A percentile compares a stretch with the other conserved stretches of the same genome.
These are phyloP conservation scores for Candida quercuum DNA, from an alignment of 805 yeast species.

Conservation along the genomic window DNA sequence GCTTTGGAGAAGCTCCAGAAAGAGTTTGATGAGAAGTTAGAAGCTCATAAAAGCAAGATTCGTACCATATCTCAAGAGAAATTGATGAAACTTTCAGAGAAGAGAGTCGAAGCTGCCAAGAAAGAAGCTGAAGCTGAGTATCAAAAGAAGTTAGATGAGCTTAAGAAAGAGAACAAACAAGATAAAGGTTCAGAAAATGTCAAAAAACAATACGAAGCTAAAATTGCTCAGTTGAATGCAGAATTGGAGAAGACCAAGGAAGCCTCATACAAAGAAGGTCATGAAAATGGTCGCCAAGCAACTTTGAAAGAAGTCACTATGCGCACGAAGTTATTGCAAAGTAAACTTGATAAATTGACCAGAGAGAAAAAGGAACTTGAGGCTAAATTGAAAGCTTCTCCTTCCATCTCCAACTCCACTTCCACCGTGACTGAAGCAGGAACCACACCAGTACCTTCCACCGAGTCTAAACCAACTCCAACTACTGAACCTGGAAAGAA, in stretches of 20 bases:
- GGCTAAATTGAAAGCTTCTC: slow-evolving; percentile 14
- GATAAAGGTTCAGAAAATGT: background rate
- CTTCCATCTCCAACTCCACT: background rate
- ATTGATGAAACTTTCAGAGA: slow-evolving; percentile 22
- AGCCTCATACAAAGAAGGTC: slow-evolving; percentile 16
- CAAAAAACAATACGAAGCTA: slow-evolving; percentile 25
- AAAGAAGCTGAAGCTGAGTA: slow-evolving; percentile 22
- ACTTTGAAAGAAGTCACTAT: slow-evolving; percentile 29
- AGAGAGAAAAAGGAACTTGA: slow-evolving; percentile 34
- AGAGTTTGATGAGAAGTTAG: slow-evolving; percentile 22
- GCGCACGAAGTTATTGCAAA: slow-evolving; percentile 36
- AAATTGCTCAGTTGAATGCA: slow-evolving; percentile 25
- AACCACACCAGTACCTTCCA: background rate
- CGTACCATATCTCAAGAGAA: slow-evolving; percentile 34
- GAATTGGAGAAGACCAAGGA: slow-evolving; percentile 22
- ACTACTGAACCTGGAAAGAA: background rate
- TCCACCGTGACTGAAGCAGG: background rate
- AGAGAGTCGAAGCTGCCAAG: slow-evolving; percentile 25
- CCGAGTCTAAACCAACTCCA: background rate
- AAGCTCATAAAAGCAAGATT: slow-evolving; percentile 26
- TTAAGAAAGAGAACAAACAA: slow-evolving; percentile 16
- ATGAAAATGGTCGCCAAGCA: slow-evolving; percentile 20
- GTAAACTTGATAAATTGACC: slow-evolving; percentile 32
- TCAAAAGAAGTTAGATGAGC: slow-evolving; percentile 25
- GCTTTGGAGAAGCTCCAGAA: too few species aligned